Conservation (phyloP, 352 stramenopile genomes). For the Saprolegnia parasitica region DNA sequence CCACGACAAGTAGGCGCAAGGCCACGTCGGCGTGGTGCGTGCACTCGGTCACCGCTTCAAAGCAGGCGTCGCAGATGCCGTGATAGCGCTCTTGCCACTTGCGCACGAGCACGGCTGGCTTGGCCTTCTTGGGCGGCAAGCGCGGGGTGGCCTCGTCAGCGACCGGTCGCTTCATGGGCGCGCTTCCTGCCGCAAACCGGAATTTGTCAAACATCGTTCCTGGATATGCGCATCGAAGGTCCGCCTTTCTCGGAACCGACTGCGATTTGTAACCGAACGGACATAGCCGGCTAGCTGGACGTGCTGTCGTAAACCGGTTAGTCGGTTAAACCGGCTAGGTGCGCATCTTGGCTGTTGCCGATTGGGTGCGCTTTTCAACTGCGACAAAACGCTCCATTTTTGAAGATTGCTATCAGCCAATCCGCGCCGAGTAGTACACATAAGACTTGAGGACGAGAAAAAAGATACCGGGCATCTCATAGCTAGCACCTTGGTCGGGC, state of each 20-base stretch:
- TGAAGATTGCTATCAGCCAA: neutral
- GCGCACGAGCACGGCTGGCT: neutral
- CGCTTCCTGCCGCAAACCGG: neutral
- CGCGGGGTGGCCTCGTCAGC: neutral
- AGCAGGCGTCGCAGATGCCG: slow-evolving; percentile 66
- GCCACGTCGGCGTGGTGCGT: slow-evolving; percentile 54
- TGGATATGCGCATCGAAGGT: slow-evolving; percentile 4
- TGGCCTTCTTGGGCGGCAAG: slow-evolving; percentile 2
- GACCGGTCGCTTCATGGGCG: neutral
- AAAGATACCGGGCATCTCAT: neutral
- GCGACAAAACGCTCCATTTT: neutral
- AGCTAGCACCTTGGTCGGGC: neutral
- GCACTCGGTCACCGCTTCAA: slow-evolving; percentile 46
- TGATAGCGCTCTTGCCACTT: slow-evolving; percentile 86
- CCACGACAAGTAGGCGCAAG: slow-evolving; percentile 78
- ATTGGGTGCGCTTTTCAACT: neutral
- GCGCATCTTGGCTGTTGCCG: neutral
- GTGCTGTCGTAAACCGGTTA: neutral
- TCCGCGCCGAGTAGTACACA: neutral
- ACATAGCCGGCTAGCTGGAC: too few species aligned
- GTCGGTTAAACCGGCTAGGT: neutral
- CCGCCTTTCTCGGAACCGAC: neutral
- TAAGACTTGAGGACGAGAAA: neutral
- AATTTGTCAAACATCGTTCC: neutral
- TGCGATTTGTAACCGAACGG: neutral